Base-by-base conservation (phyloP, 805 yeast genomes). In the Candida silvicultrix region DNA sequence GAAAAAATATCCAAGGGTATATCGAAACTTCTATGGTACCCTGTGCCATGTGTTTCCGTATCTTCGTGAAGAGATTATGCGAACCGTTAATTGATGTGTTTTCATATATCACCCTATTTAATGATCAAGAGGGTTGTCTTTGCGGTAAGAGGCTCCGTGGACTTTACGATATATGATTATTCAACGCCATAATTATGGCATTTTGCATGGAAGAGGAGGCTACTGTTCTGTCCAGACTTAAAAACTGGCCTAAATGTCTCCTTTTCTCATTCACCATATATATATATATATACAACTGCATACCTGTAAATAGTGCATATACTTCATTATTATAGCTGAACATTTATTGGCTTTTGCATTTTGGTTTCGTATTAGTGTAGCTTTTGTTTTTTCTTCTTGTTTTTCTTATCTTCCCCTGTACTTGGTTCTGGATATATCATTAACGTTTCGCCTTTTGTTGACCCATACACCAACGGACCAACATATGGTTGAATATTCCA, bases 401-500 rank as follows among this genome's bases (percentile, higher is more conserved):
- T 34, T 39, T 49, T 46, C 31, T 47, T 41, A 9, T 32, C 31
- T 31, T 49, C 45, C 12, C 46, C 45, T 9, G 49, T 28, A 5
- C 46, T 41, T 5, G 60, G 53, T 23, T 43, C 34, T 16, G 60
- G 55, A 45, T 47, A 60, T 4, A 40, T 51, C 11, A 58, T 37
- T 1, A 21, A 14, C 3, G 56, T 23, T 20, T 56, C 58, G 16
- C 68, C 68, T 0, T 45, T 50, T 1, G 80, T 73, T 45, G 75
- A 74, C 4, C 96, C 97, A 63, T 71, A 85, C 0, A 80, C 62
- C 51, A 92, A 67, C 0, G 89, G 80, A 12, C 99, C 99, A 8
- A 92, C 79, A 63, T 81, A 74, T 2, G 99, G 99, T 67, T 92
- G 98, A 40, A 92, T 75, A 62, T 90, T 90, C 92, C 96, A 92